These are phyloP conservation scores for Talaromyces rugulosus DNA, from an alignment of 2,329 filamentous ascomycete species.

Conservation along the genomic window DNA sequence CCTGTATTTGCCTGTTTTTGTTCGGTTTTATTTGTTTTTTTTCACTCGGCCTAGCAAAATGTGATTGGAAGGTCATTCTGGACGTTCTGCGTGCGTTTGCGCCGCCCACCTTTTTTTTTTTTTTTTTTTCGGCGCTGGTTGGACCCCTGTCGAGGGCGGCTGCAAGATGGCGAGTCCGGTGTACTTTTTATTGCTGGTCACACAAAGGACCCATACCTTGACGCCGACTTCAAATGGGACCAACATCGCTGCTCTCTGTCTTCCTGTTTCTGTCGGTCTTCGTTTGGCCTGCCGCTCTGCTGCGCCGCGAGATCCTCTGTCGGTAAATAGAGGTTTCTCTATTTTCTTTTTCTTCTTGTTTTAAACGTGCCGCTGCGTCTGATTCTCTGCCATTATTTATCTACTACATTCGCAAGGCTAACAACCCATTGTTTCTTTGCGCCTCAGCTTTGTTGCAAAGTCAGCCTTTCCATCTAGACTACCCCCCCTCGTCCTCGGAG, in stretches of 20 bases:
- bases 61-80: constrained; percentile 13
- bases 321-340: not conserved
- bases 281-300: not conserved
- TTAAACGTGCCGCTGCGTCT: not conserved
- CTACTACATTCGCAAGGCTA: not conserved
- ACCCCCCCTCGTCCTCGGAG: constrained; percentile 32
- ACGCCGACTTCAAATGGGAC: constrained; percentile 8
- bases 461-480: constrained; percentile 33
- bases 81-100: constrained; percentile 7
- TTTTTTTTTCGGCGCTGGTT: not conserved
- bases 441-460: constrained; percentile 32
- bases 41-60: not conserved
- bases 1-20: not conserved
- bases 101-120: not conserved
- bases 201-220: constrained; percentile 11
- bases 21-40: not conserved
- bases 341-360: not conserved
- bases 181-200: constrained; percentile 9
- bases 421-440: not conserved
- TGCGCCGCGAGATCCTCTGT: not conserved
- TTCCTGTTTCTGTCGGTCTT: not conserved
- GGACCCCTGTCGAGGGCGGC: constrained; percentile 10
- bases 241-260: not conserved
- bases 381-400: not conserved
- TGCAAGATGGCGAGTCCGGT: constrained; percentile 9